These are phyloP conservation scores for Tricholoma matsutake DNA, from an alignment of 768 basidiomycete genomes.

Conservation along the genomic window DNA sequence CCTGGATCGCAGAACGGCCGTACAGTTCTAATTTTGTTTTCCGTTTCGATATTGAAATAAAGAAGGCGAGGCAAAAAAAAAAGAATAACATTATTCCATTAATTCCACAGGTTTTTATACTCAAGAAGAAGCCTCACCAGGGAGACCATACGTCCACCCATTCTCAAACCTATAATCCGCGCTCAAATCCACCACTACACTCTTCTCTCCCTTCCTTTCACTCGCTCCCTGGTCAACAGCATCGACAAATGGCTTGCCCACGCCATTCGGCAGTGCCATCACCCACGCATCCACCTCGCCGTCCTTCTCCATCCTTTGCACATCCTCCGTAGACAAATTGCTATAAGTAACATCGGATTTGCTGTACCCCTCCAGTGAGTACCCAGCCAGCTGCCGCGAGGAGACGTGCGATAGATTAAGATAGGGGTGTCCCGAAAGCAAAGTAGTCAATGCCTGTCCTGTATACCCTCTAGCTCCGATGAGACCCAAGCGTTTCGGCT, in stretches of 20 bases:
- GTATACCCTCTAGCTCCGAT: slow-evolving; percentile 97
- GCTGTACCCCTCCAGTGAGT: slow-evolving; percentile 74
- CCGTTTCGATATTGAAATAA: slow-evolving; percentile 13
- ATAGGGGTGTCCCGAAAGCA: slow-evolving; percentile 87
- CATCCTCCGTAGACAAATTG: slow-evolving; percentile 75
- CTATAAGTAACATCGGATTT: slow-evolving; percentile 73
- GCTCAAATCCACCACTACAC: slow-evolving; percentile 88
- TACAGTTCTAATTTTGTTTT: slow-evolving; percentile 69
- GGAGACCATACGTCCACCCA: slow-evolving; percentile 96
- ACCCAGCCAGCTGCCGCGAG: slow-evolving; percentile 89
- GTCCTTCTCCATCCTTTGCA: slow-evolving; percentile 84
- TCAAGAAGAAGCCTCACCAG: slow-evolving; percentile 72
- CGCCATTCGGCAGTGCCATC: slow-evolving; percentile 98
- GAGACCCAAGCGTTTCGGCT: slow-evolving; percentile 86
- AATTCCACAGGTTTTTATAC: slow-evolving; percentile 28
- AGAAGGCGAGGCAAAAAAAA: slow-evolving; percentile 26
- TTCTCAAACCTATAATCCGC: slow-evolving; percentile 96
- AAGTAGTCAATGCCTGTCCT: slow-evolving; percentile 83
- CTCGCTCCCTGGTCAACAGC: slow-evolving; percentile 79
- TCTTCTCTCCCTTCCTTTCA: slow-evolving; percentile 50
- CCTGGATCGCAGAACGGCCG: slow-evolving; percentile 61
- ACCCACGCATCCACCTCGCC: slow-evolving; percentile 97
- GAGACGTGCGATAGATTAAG: slow-evolving; percentile 94
- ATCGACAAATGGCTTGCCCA: slow-evolving; percentile 95
- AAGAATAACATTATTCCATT: slow-evolving; percentile 24